Percentiles rank a stretch among this genome's conserved stretches.
Conservation (phyloP, 345 rosid genomes). For the Populus pruinosa region DNA sequence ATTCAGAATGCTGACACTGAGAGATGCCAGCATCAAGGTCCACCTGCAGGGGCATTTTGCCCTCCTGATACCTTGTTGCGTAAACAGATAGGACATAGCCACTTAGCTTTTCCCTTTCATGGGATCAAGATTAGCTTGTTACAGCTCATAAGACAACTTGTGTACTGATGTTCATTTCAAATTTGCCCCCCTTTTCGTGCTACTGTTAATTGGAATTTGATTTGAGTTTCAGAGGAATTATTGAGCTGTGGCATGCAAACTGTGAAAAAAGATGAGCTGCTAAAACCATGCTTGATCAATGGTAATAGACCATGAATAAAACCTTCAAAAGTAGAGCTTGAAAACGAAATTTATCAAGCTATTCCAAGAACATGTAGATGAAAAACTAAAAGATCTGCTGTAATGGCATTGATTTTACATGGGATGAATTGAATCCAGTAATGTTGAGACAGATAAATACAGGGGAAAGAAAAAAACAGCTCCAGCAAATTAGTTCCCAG, state of each 20-base stretch:
- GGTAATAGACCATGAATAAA: not conserved
- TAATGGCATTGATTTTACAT: not conserved
- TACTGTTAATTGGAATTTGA: not conserved
- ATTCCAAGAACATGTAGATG: not conserved
- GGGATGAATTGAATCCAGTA: not conserved
- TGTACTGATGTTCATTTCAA: not conserved
- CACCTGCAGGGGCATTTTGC: not conserved
- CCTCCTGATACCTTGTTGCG: not conserved
- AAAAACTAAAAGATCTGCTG: not conserved
- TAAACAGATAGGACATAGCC: not conserved
- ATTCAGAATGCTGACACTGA: not conserved
- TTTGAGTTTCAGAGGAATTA: not conserved
- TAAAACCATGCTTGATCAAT: not conserved
- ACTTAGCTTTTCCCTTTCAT: not conserved
- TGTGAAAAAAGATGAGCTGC: not conserved
- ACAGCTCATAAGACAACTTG: not conserved
- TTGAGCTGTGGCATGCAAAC: not conserved
- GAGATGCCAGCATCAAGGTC: slow-evolving; percentile 14
- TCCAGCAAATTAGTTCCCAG: not conserved
- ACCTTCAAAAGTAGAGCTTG: not conserved
- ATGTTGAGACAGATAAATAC: not conserved
- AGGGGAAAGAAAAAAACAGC: not conserved
- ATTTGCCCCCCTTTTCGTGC: not conserved
- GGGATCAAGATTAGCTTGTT: not conserved
- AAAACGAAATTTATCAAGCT: not conserved